A percentile compares a stretch with the other conserved stretches of the same genome.
Conservation (phyloP, 169 alveolate species). For the Cryptosporidium meleagridis region DNA sequence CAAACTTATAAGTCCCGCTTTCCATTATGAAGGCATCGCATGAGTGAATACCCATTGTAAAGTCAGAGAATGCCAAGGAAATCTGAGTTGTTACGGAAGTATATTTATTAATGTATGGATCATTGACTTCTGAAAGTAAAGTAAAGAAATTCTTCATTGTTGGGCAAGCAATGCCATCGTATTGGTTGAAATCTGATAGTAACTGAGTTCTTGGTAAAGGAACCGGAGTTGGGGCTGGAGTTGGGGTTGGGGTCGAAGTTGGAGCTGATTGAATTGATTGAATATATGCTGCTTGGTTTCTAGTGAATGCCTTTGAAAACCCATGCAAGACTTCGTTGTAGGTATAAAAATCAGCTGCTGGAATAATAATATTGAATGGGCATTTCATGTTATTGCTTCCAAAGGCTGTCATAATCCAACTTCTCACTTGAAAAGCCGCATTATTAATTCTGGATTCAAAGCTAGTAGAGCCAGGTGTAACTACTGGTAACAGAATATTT, state of each 20-base stretch:
- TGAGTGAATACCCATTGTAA: slow-evolving; percentile 18
- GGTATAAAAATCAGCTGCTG: background rate
- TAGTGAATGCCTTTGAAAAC: slow-evolving; percentile 45
- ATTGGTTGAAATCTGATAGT: slow-evolving; percentile 49
- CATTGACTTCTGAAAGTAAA: background rate
- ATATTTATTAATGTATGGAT: slow-evolving; percentile 9
- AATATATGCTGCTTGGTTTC: background rate
- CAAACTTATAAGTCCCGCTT: slow-evolving; percentile 3
- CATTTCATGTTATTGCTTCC: slow-evolving; percentile 30
- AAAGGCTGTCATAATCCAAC: slow-evolving; percentile 17
- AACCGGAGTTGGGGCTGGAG: slow-evolving; percentile 1
- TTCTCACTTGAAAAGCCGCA: slow-evolving; percentile 34
- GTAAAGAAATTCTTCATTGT: slow-evolving; percentile 56
- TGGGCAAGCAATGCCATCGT: slow-evolving; percentile 70
- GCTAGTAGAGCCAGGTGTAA: background rate
- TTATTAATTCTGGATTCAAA: background rate
- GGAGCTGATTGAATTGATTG: background rate
- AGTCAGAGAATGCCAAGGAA: slow-evolving; percentile 24
- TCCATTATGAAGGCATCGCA: slow-evolving; percentile 54
- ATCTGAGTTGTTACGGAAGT: slow-evolving; percentile 63
- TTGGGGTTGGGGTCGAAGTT: slow-evolving; percentile 14
- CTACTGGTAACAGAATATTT: slow-evolving; percentile 4
- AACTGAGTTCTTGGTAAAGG: slow-evolving; percentile 16
- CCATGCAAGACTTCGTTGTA: slow-evolving; percentile 16
- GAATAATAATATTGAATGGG: slow-evolving; percentile 34